Conservation (phyloP, 352 stramenopile species). For the Globisporangium mamillatum region DNA sequence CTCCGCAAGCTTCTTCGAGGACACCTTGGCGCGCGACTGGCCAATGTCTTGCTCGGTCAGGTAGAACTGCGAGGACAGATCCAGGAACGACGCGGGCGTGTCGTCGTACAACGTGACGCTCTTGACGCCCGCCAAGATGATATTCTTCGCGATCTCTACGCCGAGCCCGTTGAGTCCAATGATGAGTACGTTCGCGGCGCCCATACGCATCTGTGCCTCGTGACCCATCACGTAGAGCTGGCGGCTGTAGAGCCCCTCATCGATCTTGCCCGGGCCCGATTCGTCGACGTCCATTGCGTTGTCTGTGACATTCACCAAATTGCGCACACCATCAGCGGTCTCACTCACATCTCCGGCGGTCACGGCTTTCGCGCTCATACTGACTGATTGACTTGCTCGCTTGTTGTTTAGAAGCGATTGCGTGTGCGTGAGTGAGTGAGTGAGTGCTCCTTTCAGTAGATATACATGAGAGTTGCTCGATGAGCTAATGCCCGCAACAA, state of each 20-base stretch:
- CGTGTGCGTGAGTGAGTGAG: neutral
- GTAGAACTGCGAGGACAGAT: slow-evolving; percentile 97
- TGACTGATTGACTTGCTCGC: neutral
- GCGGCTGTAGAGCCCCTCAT: slow-evolving; percentile 88
- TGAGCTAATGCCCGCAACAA: neutral
- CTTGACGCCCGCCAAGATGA: slow-evolving; percentile 95
- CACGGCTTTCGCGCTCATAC: slow-evolving; percentile 65
- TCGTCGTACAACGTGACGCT: slow-evolving; percentile 96
- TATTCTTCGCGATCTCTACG: slow-evolving; percentile 98
- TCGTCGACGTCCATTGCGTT: slow-evolving; percentile 68
- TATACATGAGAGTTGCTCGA: neutral
- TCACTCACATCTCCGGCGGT: slow-evolving; percentile 68
- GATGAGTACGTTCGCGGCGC: slow-evolving; percentile 93
- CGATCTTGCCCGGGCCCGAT: slow-evolving; percentile 42
- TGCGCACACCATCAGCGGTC: slow-evolving; percentile 70
- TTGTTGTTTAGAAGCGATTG: neutral
- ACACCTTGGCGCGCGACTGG: slow-evolving; percentile 83
- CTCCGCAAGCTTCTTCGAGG: slow-evolving; percentile 89
- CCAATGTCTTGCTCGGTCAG: slow-evolving; percentile 87
- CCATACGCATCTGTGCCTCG: slow-evolving; percentile 97
- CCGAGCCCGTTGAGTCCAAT: slow-evolving; percentile 94
- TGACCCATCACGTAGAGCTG: slow-evolving; percentile 99
- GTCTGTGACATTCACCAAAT: slow-evolving; percentile 70
- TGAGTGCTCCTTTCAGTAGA: neutral
- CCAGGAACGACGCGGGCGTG: slow-evolving; percentile 66